phyloP scores from a whole-genome alignment of 2,329 filamentous ascomycete species.

The Fusarium sp. region DNA sequence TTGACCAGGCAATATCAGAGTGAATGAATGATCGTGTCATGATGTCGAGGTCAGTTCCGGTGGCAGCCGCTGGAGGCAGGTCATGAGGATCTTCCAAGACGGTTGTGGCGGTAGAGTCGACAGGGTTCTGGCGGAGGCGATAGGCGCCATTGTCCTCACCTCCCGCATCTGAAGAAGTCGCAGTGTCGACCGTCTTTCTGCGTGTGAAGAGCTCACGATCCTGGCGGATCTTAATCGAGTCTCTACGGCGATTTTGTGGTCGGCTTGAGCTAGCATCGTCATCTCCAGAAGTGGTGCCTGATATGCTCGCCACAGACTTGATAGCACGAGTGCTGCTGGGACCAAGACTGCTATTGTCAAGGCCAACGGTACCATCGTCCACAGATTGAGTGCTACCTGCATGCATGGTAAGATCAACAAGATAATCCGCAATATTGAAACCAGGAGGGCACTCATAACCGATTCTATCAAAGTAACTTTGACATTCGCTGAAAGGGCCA shows the following conservation, averaged over 20 bases:
- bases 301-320: slow-evolving; percentile 90
- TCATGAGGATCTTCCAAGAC: slow-evolving; percentile 78
- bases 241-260: slow-evolving; percentile 77
- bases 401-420: slow-evolving; percentile 98
- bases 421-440: slow-evolving; percentile 98
- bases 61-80: slow-evolving; percentile 69
- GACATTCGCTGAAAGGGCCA: slow-evolving; percentile 88
- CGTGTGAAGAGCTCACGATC: slow-evolving; percentile 92
- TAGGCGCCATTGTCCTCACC: slow-evolving; percentile 65
- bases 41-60: slow-evolving; percentile 83
- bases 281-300: slow-evolving; percentile 79
- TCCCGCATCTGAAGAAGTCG: slow-evolving; percentile 70
- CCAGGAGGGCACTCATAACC: slow-evolving; percentile 95
- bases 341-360: slow-evolving; percentile 76
- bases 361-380: slow-evolving; percentile 66
- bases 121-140: slow-evolving; percentile 63
- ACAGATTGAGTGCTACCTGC: slow-evolving; percentile 72
- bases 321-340: slow-evolving; percentile 89
- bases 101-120: slow-evolving; percentile 64
- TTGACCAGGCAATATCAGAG: slow-evolving; percentile 81
- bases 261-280: slow-evolving; percentile 71
- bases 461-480: slow-evolving; percentile 90
- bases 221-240: slow-evolving; percentile 87
- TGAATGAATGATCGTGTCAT: slow-evolving; percentile 81
- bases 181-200: slow-evolving; percentile 74